phyloP scores from a whole-genome alignment of 2,329 filamentous ascomycete species.

The Ciborinia camelliae region DNA sequence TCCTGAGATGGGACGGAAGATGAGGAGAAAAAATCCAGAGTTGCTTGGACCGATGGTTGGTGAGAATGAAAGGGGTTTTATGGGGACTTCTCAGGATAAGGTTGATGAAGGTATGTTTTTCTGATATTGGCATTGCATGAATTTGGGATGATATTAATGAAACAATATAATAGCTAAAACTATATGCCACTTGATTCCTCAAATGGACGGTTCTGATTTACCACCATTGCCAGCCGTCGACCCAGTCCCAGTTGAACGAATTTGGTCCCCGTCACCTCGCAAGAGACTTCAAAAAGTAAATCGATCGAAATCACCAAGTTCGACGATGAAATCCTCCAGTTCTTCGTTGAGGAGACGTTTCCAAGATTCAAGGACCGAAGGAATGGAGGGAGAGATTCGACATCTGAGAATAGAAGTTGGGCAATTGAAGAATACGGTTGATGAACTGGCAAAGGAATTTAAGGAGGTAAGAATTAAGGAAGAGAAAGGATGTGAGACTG shows the following conservation, averaged over 20 bases:
- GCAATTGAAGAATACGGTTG: neutral
- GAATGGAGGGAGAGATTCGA: neutral
- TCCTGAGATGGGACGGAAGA: neutral
- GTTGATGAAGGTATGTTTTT: neutral
- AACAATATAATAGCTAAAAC: neutral
- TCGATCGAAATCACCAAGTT: neutral
- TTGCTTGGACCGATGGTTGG: neutral
- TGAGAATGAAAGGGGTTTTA: neutral
- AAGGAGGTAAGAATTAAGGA: neutral
- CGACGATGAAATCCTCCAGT: neutral
- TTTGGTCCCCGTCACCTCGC: neutral
- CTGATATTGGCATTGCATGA: neutral
- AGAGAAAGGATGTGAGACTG: no score
- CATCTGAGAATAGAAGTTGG: neutral
- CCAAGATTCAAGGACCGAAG: neutral
- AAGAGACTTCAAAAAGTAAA: neutral
- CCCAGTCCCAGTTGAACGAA: neutral
- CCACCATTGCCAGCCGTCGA: neutral
- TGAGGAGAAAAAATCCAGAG: neutral
- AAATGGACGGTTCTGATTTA: neutral
- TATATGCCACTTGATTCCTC: neutral
- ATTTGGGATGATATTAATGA: neutral
- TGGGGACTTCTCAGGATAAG: neutral
- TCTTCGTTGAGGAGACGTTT: slow-evolving; percentile 1
- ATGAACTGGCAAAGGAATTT: neutral